Base-by-base conservation (phyloP, 2,329 filamentous ascomycete genomes). In the Alternaria arborescens region DNA sequence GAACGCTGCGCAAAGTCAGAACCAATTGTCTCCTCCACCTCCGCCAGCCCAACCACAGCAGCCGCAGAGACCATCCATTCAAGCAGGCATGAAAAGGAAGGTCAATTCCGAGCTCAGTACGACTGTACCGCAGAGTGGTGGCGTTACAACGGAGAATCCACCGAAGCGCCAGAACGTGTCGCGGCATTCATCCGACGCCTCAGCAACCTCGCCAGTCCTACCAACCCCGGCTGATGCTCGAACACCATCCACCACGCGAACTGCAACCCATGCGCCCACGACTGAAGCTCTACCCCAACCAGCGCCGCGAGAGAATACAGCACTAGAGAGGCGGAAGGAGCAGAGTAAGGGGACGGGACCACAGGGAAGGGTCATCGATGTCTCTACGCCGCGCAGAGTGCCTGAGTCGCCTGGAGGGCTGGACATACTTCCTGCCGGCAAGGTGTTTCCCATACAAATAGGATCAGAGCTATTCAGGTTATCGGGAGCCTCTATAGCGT, bases 401-500 rank as follows among this genome's bases (percentile, higher is more conserved):
- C 65, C 65, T 10, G 74, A 76, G 38, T 68, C 75, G 18, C 64
- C 70, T 32, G 59, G 52, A 20, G 65, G 68, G 10, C n/a, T 50
- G 4, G 69, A 75, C 40, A 83, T 88, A 53, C 82, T 92, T 18
- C 90, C 90, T 3, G 88, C 89, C 66, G 88, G 90, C 73, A 88
- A 89, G 69, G 89, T 91, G 4, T 91, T 91, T 70, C 86, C 89
- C 0, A 89, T 91, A 58, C 89, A 91, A 74, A 88, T 91, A 60
- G 89, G 89, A 4, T 88, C 86, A 4, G 85, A 89, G 70, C 75
- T 91, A n/a, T 91, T 91, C 76, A 83, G 87, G 60, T 78, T 91
- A 47, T 91, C 88, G 10, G 89, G 89, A 32, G 89, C 89, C 12
- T 91, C 88, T 50, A 87, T 91, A 60, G 88, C 87, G 56, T 91